Percentiles rank a stretch among this genome's conserved stretches.
Evolutionary conservation across 2,329 filamentous ascomycete genomes (phyloP).

Genomic region (Aspergillus sp.): DNA sequence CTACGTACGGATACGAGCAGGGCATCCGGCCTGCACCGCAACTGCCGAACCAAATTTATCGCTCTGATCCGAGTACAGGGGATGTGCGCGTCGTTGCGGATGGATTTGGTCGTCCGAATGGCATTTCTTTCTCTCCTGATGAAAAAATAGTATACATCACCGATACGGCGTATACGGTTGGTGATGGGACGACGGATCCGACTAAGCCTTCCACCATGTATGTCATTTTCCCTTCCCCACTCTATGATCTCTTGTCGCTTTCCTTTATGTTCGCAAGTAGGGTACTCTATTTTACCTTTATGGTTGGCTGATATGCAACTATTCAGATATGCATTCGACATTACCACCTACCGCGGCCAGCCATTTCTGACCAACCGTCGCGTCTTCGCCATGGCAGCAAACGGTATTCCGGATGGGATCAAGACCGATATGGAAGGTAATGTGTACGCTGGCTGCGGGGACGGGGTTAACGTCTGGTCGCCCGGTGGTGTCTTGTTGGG

Average conservation of each 20-base stretch:
- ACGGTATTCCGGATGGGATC: conserved; percentile 49
- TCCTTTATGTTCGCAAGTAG: background rate
- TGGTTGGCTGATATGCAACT: background rate
- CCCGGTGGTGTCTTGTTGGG: conserved; percentile 51
- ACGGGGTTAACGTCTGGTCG: conserved; percentile 58
- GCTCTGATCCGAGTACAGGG: conserved; percentile 41
- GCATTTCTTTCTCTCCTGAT: conserved; percentile 45
- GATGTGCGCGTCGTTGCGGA: conserved; percentile 42
- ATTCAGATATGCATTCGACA: conserved; percentile 51
- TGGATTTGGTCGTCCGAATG: conserved; percentile 44
- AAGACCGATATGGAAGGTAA: conserved; percentile 56
- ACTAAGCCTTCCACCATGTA: conserved; percentile 30
- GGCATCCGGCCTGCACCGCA: conserved; percentile 35
- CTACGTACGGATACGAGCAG: conserved; percentile 40
- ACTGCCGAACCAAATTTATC: conserved; percentile 42
- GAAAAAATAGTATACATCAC: conserved; percentile 44
- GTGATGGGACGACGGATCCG: conserved; percentile 24
- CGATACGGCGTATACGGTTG: conserved; percentile 38
- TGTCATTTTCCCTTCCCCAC: conserved; percentile 13
- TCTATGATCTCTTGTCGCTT: too few species aligned
- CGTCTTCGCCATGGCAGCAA: conserved; percentile 53
- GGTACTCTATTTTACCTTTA: too few species aligned
- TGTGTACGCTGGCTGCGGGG: conserved; percentile 56
- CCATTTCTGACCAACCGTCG: conserved; percentile 52
- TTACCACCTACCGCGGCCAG: conserved; percentile 36